A percentile compares a stretch with the other conserved stretches of the same genome.
These are phyloP conservation scores for Cerioporus squamosus DNA, from an alignment of 1,284 basidiomycete species.

Conservation along the genomic window DNA sequence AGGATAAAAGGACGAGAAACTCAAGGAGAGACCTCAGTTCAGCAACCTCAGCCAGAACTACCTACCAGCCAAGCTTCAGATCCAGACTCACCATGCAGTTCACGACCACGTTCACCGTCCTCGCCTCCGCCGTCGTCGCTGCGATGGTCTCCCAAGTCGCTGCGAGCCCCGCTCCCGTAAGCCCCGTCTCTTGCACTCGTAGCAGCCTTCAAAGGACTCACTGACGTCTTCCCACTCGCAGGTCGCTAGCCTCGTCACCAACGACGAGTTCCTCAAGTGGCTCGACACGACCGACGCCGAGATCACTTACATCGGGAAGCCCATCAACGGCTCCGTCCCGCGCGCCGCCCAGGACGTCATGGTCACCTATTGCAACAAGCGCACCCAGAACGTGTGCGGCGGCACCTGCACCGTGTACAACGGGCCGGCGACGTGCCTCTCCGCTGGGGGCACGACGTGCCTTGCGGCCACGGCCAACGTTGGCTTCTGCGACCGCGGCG, in stretches of 20 bases:
- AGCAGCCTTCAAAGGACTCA: no score
- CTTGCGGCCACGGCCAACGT: not conserved
- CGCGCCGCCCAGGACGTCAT: not conserved
- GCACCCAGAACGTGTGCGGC: not conserved
- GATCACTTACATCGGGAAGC: not conserved
- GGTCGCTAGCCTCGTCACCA: not conserved
- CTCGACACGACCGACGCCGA: slow-evolving; percentile 2
- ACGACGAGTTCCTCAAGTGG: slow-evolving; percentile 2
- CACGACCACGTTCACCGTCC: not conserved
- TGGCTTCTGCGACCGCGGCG: not conserved
- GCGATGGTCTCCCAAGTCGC: not conserved
- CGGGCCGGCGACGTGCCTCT: not conserved
- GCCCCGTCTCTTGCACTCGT: no score
- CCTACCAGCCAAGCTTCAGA: no score
- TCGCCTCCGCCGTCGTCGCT: not conserved
- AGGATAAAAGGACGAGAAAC: no score
- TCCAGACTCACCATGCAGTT: not conserved
- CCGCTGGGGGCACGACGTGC: not conserved
- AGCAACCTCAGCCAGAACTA: no score
- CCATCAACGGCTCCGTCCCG: not conserved
- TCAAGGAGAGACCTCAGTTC: no score
- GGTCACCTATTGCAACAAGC: slow-evolving; percentile 1
- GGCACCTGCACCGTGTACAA: not conserved
- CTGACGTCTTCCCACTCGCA: no score
- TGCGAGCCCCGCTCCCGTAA: not conserved